phyloP scores from a whole-genome alignment of 129 eudicot species.

The Lactuca saligna region DNA sequence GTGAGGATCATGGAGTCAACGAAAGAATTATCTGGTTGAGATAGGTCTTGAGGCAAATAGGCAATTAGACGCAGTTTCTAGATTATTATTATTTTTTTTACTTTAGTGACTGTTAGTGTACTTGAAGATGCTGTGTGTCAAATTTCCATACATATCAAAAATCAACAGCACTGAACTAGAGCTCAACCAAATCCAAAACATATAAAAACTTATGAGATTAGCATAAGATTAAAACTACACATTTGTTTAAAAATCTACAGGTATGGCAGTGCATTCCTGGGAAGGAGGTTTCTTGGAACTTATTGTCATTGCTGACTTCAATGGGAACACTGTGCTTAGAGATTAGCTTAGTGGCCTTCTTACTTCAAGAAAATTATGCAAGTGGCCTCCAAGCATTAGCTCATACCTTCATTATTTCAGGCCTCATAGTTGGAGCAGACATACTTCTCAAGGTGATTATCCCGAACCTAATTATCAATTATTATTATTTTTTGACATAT shows the following conservation, averaged over 20 bases:
- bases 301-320: slow-evolving; percentile 60
- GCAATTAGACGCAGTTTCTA: not conserved
- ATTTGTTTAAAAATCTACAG: slow-evolving; percentile 26
- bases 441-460: slow-evolving; percentile 57
- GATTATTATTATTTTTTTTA: not conserved
- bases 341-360: slow-evolving; percentile 70
- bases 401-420: slow-evolving; percentile 66
- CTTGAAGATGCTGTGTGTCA: not conserved
- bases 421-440: slow-evolving; percentile 60
- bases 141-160: not conserved
- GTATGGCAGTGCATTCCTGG: slow-evolving; percentile 72
- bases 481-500: not conserved
- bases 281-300: slow-evolving; percentile 63
- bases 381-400: slow-evolving; percentile 73
- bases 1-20: too few relatives aligned
- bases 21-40: too few relatives aligned
- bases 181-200: too few relatives aligned
- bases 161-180: too few relatives aligned
- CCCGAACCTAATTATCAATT: not conserved
- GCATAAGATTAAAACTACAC: too few relatives aligned
- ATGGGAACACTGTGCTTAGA: slow-evolving; percentile 64
- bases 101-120: too few relatives aligned
- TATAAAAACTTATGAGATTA: too few relatives aligned
- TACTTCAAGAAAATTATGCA: slow-evolving; percentile 67
- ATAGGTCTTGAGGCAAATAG: too few relatives aligned